phyloP scores from a whole-genome alignment of 2,329 filamentous ascomycete species.

The Neopestalotiopsis clavispora region DNA sequence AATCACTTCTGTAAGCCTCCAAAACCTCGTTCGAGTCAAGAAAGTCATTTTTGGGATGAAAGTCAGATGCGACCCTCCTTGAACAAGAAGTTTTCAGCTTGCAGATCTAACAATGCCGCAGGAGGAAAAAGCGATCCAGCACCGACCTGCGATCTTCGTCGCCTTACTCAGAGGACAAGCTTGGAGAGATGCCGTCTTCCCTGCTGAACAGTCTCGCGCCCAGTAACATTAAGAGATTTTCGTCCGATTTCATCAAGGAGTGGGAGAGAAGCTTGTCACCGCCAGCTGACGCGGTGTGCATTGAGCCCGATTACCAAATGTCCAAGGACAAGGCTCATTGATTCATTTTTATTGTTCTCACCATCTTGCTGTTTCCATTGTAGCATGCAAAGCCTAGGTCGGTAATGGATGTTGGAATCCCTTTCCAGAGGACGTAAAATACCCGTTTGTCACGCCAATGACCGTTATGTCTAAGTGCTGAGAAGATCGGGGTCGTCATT shows the following conservation, averaged over 20 bases:
- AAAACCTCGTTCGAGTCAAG: constrained; percentile 21
- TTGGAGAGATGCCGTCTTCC: constrained; percentile 68
- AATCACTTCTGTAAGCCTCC: constrained; percentile 53
- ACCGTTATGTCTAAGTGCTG: not conserved
- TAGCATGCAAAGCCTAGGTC: not conserved
- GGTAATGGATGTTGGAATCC: not conserved
- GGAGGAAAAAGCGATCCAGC: constrained; percentile 34
- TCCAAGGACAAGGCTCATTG: constrained; percentile 18
- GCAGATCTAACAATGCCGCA: constrained; percentile 30
- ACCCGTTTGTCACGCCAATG: not conserved
- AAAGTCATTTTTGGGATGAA: not conserved
- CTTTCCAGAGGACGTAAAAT: not conserved
- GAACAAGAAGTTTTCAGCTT: not conserved
- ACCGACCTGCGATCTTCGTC: constrained; percentile 31
- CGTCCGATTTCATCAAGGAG: constrained; percentile 86
- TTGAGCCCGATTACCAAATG: constrained; percentile 22
- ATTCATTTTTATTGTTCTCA: not conserved
- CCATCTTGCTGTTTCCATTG: not conserved
- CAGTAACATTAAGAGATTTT: constrained; percentile 78
- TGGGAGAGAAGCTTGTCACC: constrained; percentile 82
- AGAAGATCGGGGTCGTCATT: not conserved
- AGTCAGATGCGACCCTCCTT: not conserved
- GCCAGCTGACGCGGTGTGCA: constrained; percentile 38
- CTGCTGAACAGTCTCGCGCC: constrained; percentile 75
- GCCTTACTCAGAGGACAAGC: constrained; percentile 43